Conservation (phyloP, 1,139 yeast genomes). For the Eremothecium gossypii region DNA sequence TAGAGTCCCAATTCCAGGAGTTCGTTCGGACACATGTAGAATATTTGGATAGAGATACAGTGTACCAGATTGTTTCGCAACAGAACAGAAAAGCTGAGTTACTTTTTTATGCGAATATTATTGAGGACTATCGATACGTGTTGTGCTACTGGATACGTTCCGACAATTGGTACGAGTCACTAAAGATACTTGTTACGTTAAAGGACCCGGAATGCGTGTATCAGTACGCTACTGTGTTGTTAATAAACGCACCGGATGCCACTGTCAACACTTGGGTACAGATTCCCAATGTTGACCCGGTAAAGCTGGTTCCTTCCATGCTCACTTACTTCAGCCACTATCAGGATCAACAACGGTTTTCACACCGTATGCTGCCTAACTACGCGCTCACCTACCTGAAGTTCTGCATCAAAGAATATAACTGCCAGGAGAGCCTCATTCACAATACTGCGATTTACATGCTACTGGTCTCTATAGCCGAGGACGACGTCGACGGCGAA, state of each 20-base stretch:
- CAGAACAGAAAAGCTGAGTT: conserved; percentile 59
- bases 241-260: conserved; percentile 57
- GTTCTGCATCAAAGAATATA: conserved; percentile 48
- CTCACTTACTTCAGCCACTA: conserved; percentile 52
- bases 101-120: conserved; percentile 56
- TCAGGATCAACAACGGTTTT: conserved; percentile 14
- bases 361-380: conserved; percentile 37
- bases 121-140: conserved; percentile 62
- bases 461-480: conserved; percentile 34
- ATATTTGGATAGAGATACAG: conserved; percentile 50
- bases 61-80: conserved; percentile 62
- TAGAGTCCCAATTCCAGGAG: conserved; percentile 36
- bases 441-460: conserved; percentile 70
- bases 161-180: conserved; percentile 67
- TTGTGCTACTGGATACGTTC: conserved; percentile 57
- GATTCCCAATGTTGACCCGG: conserved; percentile 39
- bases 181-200: conserved; percentile 39
- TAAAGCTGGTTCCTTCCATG: conserved; percentile 65
- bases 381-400: conserved; percentile 59
- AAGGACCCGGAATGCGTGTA: conserved; percentile 48
- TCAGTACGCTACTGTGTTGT: conserved; percentile 54
- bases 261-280: conserved; percentile 79
- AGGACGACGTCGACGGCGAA: conserved; percentile 27
- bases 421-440: conserved; percentile 43
- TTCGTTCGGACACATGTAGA: conserved; percentile 46